Base-by-base conservation (phyloP, 2,329 filamentous ascomycete genomes). In the Cercospora beticola region DNA sequence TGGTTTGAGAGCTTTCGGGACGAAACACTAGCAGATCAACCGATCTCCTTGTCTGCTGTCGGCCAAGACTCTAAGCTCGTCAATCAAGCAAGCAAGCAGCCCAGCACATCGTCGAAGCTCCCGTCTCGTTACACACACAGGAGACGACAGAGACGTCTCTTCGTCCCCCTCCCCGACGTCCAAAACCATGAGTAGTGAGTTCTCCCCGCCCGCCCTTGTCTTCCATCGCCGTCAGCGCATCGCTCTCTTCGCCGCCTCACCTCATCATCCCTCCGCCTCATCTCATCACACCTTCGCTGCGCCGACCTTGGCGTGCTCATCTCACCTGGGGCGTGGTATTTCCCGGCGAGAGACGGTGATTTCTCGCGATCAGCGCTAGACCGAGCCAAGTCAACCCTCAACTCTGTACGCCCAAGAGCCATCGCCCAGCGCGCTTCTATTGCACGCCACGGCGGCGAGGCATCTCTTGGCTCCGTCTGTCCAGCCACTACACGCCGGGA, bases 111-210 rank as follows among this genome's bases (percentile, higher is more conserved):
- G 10, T 52, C 46, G 46, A 52, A 52, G 46, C 46, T 52, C 46
- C 9, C 10, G 46, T 52, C 16, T 57, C 23, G 28, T 57, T 30
- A 30, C 52, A 57, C 12, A 57, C 23, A 57, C 23, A 40, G 36
- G 21, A 62, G 59, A 8, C 18, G 30, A 18, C 14, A 60, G 30
- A 33, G 12, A 16, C 49, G 12, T 21, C 52, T 30, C 23, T 28
- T 8, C 23, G n/a, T 57, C 23, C 52, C 14, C 52, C 28, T 30
- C 23, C 21, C n/a, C 58, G 30, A 46, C 8, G n/a, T 33, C 49
- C 49, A 23, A 21, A 59, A 36, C 46, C 65, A 67, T 67, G 65
- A 66, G 64, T 46, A 67, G 65, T 67, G 40, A 67, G 65, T 67
- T 3, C 26, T 40, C 16, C 60, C 58, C 52, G 5, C 9, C 52